Evolutionary conservation across 2,329 filamentous ascomycete genomes (phyloP).

Genomic region (Nigrospora oryzae): DNA sequence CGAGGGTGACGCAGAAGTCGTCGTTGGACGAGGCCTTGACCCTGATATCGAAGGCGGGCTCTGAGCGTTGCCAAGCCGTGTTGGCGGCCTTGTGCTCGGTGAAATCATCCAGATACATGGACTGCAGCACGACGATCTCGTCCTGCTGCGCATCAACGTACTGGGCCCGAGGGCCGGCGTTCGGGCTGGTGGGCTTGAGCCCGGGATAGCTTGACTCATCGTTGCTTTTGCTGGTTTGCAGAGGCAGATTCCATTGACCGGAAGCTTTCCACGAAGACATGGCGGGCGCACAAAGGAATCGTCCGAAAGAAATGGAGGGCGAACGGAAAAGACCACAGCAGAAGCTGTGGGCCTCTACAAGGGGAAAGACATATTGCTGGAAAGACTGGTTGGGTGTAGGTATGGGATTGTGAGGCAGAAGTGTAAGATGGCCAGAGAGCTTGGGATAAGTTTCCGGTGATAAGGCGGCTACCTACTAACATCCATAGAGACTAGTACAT

Average conservation of each 20-base stretch:
- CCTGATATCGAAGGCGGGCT: constrained; percentile 73
- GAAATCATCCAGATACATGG: constrained; percentile 88
- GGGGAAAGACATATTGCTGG: too few species aligned
- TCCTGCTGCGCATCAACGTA: constrained; percentile 83
- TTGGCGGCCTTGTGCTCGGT: constrained; percentile 61
- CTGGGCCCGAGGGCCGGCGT: constrained; percentile 41
- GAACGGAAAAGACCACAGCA: constrained; percentile 38
- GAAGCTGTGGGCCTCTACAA: constrained; percentile 36
- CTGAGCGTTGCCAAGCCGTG: constrained; percentile 84
- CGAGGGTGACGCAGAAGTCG: constrained; percentile 62
- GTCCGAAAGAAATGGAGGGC: constrained; percentile 11
- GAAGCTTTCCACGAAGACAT: constrained; percentile 48
- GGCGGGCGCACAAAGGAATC: constrained; percentile 16
- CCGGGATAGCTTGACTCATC: constrained; percentile 42
- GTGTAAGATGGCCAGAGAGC: too few species aligned
- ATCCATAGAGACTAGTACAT: too few species aligned
- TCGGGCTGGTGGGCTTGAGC: constrained; percentile 31
- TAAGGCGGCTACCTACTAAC: too few species aligned
- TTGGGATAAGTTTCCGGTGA: too few species aligned
- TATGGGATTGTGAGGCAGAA: too few species aligned
- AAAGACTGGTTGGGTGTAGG: too few species aligned
- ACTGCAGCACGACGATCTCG: constrained; percentile 75
- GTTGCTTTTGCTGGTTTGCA: constrained; percentile 28
- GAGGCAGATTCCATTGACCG: constrained; percentile 39
- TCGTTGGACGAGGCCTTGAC: constrained; percentile 67